These are phyloP conservation scores for Phytophthora multivora DNA, from an alignment of 352 stramenopile genomes.

Conservation along the genomic window DNA sequence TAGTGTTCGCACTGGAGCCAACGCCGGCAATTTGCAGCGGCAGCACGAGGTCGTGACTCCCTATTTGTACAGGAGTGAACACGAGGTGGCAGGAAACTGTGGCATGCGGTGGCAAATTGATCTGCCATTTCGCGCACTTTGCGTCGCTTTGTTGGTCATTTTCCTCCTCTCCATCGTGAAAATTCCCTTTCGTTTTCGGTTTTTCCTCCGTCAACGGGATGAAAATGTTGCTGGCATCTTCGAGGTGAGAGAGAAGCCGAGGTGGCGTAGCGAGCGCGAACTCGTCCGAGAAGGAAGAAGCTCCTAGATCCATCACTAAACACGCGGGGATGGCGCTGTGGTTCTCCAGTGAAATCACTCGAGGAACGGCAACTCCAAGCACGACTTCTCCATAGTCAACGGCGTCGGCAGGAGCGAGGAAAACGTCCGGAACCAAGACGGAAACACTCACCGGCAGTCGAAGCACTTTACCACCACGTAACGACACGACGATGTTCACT, in stretches of 20 bases:
- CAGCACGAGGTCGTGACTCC: constrained; percentile 60
- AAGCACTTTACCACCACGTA: constrained; percentile 76
- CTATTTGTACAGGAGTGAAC: constrained; percentile 62
- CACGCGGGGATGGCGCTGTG: constrained; percentile 75
- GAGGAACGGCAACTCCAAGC: constrained; percentile 70
- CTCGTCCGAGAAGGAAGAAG: constrained; percentile 48
- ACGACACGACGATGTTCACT: constrained; percentile 26
- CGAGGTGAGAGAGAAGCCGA: constrained; percentile 53
- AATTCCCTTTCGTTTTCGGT: not conserved
- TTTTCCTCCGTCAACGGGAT: constrained; percentile 46
- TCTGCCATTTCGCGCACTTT: constrained; percentile 64
- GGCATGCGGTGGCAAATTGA: constrained; percentile 68
- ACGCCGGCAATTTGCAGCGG: constrained; percentile 81
- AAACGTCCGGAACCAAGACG: constrained; percentile 84
- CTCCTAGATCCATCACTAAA: constrained; percentile 75
- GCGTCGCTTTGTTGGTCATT: constrained; percentile 17
- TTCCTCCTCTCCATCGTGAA: constrained; percentile 8
- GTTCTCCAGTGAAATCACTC: constrained; percentile 80
- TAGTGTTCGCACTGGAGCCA: not conserved
- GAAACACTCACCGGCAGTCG: constrained; percentile 64
- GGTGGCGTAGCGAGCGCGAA: constrained; percentile 67
- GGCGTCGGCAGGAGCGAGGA: constrained; percentile 38
- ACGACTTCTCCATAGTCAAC: constrained; percentile 87
- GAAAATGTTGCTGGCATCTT: constrained; percentile 87
- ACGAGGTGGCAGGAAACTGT: constrained; percentile 78